Conservation (phyloP, 169 alveolate species). For the Cryptosporidium ryanae region DNA sequence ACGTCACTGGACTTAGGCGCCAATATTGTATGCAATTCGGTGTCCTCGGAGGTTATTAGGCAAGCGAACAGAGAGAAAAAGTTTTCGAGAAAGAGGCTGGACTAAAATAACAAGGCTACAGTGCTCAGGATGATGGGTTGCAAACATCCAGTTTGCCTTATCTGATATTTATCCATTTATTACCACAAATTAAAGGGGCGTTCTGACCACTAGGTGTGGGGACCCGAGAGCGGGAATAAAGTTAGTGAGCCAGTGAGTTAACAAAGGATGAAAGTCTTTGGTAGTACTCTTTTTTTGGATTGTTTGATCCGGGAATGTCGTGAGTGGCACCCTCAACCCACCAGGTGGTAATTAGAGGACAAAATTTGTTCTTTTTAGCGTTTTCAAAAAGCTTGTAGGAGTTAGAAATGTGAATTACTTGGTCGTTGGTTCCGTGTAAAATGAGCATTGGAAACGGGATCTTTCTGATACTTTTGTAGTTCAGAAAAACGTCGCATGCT, state of each 20-base stretch:
- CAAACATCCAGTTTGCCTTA: too few relatives aligned
- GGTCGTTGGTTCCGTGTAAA: slow-evolving; percentile 56
- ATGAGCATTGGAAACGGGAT: slow-evolving; percentile 52
- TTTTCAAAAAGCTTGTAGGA: slow-evolving; percentile 29
- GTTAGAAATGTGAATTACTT: slow-evolving; percentile 52
- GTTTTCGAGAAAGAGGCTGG: too few relatives aligned
- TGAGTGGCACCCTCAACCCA: slow-evolving; percentile 73
- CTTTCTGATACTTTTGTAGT: slow-evolving; percentile 38
- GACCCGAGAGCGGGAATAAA: too few relatives aligned
- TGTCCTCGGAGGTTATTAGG: too few relatives aligned
- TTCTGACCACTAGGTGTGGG: too few relatives aligned
- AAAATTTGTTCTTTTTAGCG: slow-evolving; percentile 35
- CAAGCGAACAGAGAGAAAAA: too few relatives aligned
- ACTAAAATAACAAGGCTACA: too few relatives aligned
- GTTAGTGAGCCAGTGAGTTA: slow-evolving; percentile 1
- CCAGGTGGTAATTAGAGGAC: slow-evolving; percentile 64
- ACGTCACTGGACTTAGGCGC: too few relatives aligned
- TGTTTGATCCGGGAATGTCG: slow-evolving; percentile 38
- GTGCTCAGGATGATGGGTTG: too few relatives aligned
- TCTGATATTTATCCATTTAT: too few relatives aligned
- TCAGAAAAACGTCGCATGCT: slow-evolving; percentile 35
- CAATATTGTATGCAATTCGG: too few relatives aligned
- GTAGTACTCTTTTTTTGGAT: slow-evolving; percentile 55
- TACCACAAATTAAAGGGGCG: too few relatives aligned
- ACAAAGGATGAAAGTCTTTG: slow-evolving; percentile 35